Conservation (phyloP, 305 asterid genomes). For the Fraxinus greggii region DNA sequence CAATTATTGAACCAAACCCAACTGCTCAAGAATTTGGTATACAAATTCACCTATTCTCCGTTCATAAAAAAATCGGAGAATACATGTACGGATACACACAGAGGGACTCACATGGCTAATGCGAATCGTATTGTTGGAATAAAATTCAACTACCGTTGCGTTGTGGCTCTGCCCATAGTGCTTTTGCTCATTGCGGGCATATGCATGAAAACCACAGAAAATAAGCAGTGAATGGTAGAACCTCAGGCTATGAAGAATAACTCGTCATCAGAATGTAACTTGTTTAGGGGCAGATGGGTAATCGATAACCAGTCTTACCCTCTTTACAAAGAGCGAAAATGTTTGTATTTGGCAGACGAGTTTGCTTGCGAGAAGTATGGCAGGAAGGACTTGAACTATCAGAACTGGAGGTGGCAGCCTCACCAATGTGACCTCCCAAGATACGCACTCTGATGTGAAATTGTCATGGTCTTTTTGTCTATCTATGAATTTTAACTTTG, state of each 20-base stretch:
- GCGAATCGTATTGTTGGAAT: not conserved
- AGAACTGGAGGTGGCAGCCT: slow-evolving; percentile 96
- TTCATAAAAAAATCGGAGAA: not conserved
- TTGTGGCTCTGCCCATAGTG: slow-evolving; percentile 34
- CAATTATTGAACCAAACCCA: not conserved
- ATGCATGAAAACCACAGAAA: slow-evolving; percentile 53
- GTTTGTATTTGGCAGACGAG: slow-evolving; percentile 77
- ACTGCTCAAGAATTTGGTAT: not conserved
- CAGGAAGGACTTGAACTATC: slow-evolving; percentile 57
- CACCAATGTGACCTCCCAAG: slow-evolving; percentile 74
- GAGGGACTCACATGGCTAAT: not conserved
- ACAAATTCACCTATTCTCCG: not conserved
- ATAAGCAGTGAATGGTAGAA: slow-evolving; percentile 33
- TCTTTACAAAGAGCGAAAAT: slow-evolving; percentile 60
- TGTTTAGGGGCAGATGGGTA: slow-evolving; percentile 84
- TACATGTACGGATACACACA: not conserved
- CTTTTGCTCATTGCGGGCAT: slow-evolving; percentile 39
- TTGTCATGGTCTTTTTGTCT: not conserved
- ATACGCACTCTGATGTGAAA: slow-evolving; percentile 26
- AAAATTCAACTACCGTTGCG: slow-evolving; percentile 42
- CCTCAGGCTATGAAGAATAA: not conserved
- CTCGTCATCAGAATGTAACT: slow-evolving; percentile 42
- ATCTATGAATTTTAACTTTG: not conserved
- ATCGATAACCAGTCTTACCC: slow-evolving; percentile 65
- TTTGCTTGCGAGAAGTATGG: slow-evolving; percentile 82